Percentiles rank a stretch among this genome's conserved stretches.
phyloP scores from a whole-genome alignment of 2,329 filamentous ascomycete genomes.

The Ophiostoma tasmaniense region DNA sequence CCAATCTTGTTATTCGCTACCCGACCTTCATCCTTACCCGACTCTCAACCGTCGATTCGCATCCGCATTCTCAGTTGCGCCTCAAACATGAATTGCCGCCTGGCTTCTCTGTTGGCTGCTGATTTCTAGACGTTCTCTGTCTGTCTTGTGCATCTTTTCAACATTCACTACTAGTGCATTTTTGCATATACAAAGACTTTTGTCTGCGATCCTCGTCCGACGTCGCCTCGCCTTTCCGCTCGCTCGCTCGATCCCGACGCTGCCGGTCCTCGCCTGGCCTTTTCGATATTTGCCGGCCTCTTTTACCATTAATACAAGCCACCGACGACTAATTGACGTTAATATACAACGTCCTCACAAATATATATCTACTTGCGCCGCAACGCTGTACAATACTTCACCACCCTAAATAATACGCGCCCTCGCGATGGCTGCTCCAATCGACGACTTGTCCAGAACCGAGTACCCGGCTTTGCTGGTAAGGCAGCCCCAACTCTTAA shows the following conservation, averaged over 20 bases:
- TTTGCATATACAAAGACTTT: background rate
- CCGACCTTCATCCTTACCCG: background rate
- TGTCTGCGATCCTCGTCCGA: background rate
- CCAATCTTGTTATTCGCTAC: background rate
- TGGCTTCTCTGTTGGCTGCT: constrained; percentile 9
- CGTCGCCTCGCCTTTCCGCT: background rate
- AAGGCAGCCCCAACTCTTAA: constrained; percentile 27
- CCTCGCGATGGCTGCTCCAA: constrained; percentile 27
- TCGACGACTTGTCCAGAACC: constrained; percentile 71
- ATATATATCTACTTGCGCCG: background rate
- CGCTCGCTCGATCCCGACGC: background rate
- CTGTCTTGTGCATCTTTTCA: background rate
- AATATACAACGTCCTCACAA: background rate
- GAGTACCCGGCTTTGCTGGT: constrained; percentile 96
- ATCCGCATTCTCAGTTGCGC: background rate
- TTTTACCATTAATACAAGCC: background rate
- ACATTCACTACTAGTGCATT: background rate
- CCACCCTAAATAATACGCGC: background rate
- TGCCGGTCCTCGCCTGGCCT: background rate
- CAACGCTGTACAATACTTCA: background rate
- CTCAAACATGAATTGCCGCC: constrained; percentile 16
- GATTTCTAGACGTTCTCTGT: background rate
- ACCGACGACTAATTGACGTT: background rate
- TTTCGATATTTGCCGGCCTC: background rate
- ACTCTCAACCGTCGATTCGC: background rate